Evolutionary conservation across 1,284 basidiomycete genomes (phyloP), one percentile per base, ranked within the genome.

Genomic region (Tilletiaria anomala): DNA sequence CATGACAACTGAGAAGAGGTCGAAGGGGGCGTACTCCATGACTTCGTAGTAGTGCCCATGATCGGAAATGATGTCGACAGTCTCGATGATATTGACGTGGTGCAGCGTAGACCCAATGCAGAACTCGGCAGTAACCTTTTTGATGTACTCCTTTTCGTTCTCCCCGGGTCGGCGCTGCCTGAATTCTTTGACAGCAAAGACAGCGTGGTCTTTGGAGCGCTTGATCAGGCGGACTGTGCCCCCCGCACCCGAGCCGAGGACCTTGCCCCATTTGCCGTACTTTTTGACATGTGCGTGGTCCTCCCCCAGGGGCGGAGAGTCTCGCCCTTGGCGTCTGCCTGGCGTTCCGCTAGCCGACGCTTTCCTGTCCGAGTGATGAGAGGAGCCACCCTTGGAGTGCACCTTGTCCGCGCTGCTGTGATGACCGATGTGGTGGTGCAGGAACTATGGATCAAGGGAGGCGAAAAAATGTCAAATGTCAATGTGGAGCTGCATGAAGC

Each of bases 1-100:
- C 93, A 99, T 99, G 73, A 99, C 93, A 60, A 97, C 88, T 44
- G 82, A 86, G 73, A 99, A 99, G 40, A 99, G 78, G 70, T 99
- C 93, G 67, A 82, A 93, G 12, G 93, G 91, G 1, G 93, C 93
- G 61, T 94, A 97, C 70, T 97, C 89, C 93, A 99, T 99, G 20
- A 66, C 63, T 33, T 66, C 60, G 47, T 63, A 97, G 70, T 88
- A 97, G 68, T 91, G 88, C 5, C 89, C 89, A 63, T 91, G 84
- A 71, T 97, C 91, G 47, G 81, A 84, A 51, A 97, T 87, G 67
- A 99, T 97, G 69, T 99, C 93, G 53, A 99, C 80, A 21, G 93
- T 97, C 70, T 94, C 79, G 68, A 97, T 97, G 68, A 97, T 89
- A 66, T 99, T 97, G 51, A 79, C 73, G 68, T 99, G 91, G 37